phyloP scores from a whole-genome alignment of 202 grass and related monocot genomes.

The Miscanthus sacchariflorus region DNA sequence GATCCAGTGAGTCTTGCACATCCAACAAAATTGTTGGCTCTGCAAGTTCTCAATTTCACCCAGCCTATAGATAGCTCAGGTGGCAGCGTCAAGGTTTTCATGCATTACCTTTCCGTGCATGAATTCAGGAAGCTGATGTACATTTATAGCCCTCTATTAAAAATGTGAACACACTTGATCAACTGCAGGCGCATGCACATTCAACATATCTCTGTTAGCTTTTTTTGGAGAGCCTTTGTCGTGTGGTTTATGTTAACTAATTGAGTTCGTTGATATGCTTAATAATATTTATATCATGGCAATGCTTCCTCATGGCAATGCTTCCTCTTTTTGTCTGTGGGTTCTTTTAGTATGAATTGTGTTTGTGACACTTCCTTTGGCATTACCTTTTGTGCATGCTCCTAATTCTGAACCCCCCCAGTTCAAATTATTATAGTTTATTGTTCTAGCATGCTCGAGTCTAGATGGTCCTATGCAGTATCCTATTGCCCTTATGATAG shows the following conservation, averaged over 20 bases:
- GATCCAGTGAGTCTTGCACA: conserved; percentile 49
- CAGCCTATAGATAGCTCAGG: conserved; percentile 47
- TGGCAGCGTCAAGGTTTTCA: conserved; percentile 64
- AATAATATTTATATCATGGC: background rate
- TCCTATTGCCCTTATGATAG: background rate
- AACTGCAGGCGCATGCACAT: background rate
- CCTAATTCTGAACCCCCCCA: background rate
- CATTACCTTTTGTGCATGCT: background rate
- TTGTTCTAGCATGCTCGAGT: background rate
- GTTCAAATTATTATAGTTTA: background rate
- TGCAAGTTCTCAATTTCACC: conserved; percentile 61
- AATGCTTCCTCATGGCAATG: background rate
- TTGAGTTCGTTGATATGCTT: background rate
- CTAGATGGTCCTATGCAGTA: background rate
- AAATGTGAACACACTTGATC: background rate
- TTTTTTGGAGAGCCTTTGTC: background rate
- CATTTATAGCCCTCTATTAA: conserved; percentile 15
- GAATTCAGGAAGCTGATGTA: conserved; percentile 56
- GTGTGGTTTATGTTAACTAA: conserved; percentile 16
- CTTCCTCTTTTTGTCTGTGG: background rate
- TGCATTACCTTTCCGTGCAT: conserved; percentile 31
- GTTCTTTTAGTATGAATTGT: background rate
- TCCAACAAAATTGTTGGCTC: conserved; percentile 7
- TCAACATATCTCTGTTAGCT: background rate
- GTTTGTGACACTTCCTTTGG: background rate